These are phyloP conservation scores for Chlorencoelia australis DNA, from an alignment of 2,329 filamentous ascomycete species.

Conservation along the genomic window DNA sequence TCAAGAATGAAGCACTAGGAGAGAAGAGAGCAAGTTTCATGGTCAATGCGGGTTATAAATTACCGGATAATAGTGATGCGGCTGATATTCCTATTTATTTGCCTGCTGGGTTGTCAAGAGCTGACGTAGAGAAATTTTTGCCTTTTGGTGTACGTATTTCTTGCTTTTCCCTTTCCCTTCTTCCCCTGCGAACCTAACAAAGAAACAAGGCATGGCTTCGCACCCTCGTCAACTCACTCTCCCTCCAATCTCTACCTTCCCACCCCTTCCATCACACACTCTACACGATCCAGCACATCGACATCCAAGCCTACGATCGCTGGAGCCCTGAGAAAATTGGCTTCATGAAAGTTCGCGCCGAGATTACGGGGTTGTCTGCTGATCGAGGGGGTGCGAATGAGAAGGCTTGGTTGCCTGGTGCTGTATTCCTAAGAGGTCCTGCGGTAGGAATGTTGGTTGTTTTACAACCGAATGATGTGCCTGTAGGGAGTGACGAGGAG, in stretches of 20 bases:
- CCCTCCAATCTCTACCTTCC: slow-evolving; percentile 30
- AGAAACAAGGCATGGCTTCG: slow-evolving; percentile 7
- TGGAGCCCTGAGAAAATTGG: slow-evolving; percentile 40
- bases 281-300: slow-evolving; percentile 41
- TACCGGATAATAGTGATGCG: too few relatives aligned
- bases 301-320: slow-evolving; percentile 43
- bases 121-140: too few relatives aligned
- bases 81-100: too few relatives aligned
- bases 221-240: slow-evolving; percentile 1
- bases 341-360: slow-evolving; percentile 45
- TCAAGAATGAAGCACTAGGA: too few relatives aligned
- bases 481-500: slow-evolving; percentile 30
- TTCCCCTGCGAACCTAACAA: too few relatives aligned
- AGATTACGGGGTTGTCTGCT: too few relatives aligned
- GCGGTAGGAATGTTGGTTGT: slow-evolving; percentile 47
- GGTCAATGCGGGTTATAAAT: too few relatives aligned
- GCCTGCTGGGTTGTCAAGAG: too few relatives aligned
- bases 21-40: too few relatives aligned
- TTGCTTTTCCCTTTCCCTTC: too few relatives aligned
- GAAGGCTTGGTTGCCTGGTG: slow-evolving; percentile 42
- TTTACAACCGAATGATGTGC: slow-evolving; percentile 37
- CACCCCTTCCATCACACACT: slow-evolving; percentile 40
- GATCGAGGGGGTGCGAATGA: too few relatives aligned
- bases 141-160: too few relatives aligned
- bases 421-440: slow-evolving; percentile 48